phyloP scores from a whole-genome alignment of 2,329 filamentous ascomycete species.

The Epichloe coenophiala region DNA sequence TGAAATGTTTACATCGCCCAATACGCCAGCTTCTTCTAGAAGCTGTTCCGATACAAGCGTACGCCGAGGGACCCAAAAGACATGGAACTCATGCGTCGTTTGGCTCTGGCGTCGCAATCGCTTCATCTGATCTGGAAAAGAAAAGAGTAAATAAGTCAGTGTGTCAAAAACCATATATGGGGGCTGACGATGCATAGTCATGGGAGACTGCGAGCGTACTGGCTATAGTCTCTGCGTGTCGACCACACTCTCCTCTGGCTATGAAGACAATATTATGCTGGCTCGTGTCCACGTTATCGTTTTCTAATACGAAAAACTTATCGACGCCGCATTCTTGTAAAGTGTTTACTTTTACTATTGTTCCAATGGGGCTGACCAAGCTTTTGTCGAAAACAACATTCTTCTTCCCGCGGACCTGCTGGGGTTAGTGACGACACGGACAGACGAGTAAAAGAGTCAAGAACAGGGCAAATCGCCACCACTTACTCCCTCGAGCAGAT shows the following conservation, averaged over 20 bases:
- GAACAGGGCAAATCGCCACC: constrained; percentile 15
- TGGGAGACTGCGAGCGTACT: constrained; percentile 44
- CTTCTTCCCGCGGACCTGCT: constrained; percentile 93
- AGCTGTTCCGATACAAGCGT: constrained; percentile 85
- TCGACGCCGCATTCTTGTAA: constrained; percentile 96
- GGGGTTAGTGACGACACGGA: constrained; percentile 10
- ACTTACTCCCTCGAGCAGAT: constrained; percentile 90
- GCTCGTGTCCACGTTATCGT: constrained; percentile 84
- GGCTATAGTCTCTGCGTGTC: constrained; percentile 73
- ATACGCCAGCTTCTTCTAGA: constrained; percentile 80
- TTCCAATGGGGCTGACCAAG: constrained; percentile 76
- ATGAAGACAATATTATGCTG: constrained; percentile 94
- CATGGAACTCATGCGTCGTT: constrained; percentile 87
- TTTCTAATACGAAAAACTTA: constrained; percentile 94
- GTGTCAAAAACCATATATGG: not conserved
- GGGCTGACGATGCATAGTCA: not conserved
- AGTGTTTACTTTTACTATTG: constrained; percentile 89
- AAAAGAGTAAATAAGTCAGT: constrained; percentile 18
- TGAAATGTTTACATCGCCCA: constrained; percentile 80
- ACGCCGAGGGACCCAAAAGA: constrained; percentile 90
- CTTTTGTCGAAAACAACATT: constrained; percentile 88
- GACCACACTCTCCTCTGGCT: constrained; percentile 76
- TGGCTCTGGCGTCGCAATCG: constrained; percentile 76
- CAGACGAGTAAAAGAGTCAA: constrained; percentile 2
- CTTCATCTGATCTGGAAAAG: constrained; percentile 67